A percentile compares a stretch with the other conserved stretches of the same genome.
phyloP scores from a whole-genome alignment of 1,284 basidiomycete genomes.

The Pascua guehoae region DNA sequence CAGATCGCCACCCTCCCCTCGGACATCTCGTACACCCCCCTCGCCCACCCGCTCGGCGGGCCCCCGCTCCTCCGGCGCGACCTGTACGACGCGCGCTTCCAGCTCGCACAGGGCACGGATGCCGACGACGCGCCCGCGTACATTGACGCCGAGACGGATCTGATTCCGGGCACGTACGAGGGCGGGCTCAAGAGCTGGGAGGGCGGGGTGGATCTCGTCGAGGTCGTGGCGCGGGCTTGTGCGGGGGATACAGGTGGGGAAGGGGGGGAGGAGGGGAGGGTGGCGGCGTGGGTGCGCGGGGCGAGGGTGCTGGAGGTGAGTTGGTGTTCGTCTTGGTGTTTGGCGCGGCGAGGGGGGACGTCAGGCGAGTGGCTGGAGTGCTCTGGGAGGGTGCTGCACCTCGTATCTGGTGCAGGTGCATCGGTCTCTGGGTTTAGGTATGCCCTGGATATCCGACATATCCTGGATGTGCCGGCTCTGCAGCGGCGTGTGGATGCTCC shows the following conservation, averaged over 20 bases:
- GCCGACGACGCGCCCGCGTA: slow-evolving; percentile 47
- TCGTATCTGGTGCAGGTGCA: no score
- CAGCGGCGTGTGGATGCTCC: no score
- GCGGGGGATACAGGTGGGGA: slow-evolving; percentile 26
- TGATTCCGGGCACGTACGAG: slow-evolving; percentile 89
- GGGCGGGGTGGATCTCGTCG: slow-evolving; percentile 81
- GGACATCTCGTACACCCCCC: slow-evolving; percentile 43
- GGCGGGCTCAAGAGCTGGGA: slow-evolving; percentile 99
- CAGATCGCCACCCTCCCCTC: slow-evolving; percentile 42
- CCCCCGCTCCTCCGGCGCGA: slow-evolving; percentile 63
- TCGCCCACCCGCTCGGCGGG: slow-evolving; percentile 21
- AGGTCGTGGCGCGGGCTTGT: slow-evolving; percentile 26
- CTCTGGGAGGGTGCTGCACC: no score
- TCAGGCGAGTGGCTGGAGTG: no score
- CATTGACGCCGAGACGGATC: slow-evolving; percentile 77
- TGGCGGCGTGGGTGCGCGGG: slow-evolving; percentile 46
- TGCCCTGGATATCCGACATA: no score
- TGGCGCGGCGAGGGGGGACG: no score
- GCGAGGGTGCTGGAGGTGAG: slow-evolving; percentile 64
- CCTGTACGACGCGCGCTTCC: slow-evolving; percentile 90
- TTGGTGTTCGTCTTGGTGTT: no score
- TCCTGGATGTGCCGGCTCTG: no score
- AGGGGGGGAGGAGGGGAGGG: slow-evolving; percentile 8
- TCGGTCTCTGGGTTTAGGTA: no score
- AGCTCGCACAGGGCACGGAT: slow-evolving; percentile 58